phyloP scores from a whole-genome alignment of 2,329 filamentous ascomycete genomes.

The Ascochyta koolunga region DNA sequence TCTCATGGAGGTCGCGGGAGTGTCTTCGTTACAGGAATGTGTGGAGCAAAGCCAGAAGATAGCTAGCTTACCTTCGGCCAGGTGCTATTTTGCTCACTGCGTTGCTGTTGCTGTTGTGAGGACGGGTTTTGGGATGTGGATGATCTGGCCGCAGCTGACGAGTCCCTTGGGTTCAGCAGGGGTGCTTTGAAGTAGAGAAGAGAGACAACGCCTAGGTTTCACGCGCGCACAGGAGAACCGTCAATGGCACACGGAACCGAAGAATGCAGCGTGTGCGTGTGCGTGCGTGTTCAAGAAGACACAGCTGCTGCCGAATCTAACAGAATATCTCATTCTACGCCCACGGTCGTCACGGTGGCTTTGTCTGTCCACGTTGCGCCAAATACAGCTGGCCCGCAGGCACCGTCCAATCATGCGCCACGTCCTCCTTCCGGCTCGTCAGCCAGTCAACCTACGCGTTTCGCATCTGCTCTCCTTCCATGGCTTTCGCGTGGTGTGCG shows the following conservation, averaged over 20 bases:
- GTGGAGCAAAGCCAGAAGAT: background rate
- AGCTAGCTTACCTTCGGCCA: slow-evolving; percentile 4
- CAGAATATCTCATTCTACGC: slow-evolving; percentile 3
- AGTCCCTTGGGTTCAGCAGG: slow-evolving; percentile 22
- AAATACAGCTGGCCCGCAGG: slow-evolving; percentile 14
- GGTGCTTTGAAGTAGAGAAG: slow-evolving; percentile 2
- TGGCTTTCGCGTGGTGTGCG: slow-evolving; percentile 14
- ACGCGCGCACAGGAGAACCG: background rate
- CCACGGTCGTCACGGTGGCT: slow-evolving; percentile 12
- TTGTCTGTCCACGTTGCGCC: slow-evolving; percentile 15
- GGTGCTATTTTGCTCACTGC: slow-evolving; percentile 10
- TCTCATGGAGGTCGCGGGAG: slow-evolving; percentile 36
- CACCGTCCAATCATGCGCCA: slow-evolving; percentile 28
- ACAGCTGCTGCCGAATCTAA: background rate
- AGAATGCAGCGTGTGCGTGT: background rate
- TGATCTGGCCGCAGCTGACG: slow-evolving; percentile 42
- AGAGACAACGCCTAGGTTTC: slow-evolving; percentile 5
- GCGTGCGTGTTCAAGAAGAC: background rate
- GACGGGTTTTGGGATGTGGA: slow-evolving; percentile 23
- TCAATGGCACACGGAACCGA: background rate
- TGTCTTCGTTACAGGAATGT: background rate
- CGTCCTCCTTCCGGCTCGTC: slow-evolving; percentile 6
- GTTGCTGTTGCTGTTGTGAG: slow-evolving; percentile 14
- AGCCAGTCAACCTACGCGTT: slow-evolving; percentile 30
- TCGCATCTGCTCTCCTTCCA: slow-evolving; percentile 26